Evolutionary conservation across 116 monocot species (phyloP), one percentile per base, ranked within the genome.

Genomic region (Trichopus zeylanicus): DNA sequence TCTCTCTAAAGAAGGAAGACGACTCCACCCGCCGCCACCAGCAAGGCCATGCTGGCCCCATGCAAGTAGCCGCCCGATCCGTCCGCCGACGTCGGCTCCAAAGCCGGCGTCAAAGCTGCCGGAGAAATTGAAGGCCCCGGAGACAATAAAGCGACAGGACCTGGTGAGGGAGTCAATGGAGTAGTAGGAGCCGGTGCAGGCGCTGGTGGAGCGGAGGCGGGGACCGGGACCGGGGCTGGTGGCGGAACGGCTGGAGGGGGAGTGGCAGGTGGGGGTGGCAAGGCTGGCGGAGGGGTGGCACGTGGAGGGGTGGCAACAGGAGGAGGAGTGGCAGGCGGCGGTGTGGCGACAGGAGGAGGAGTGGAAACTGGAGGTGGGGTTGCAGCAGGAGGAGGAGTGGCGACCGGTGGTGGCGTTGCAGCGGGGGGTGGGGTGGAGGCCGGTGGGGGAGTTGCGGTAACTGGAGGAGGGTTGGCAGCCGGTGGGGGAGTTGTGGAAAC

Each of bases 201-300:
- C 0, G 79, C 46, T n/a, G n/a, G n/a, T n/a, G n/a, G n/a, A 7
- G 74, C 32, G 19, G 63, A 33, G 0, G 55, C 9, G 0, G 70
- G 46, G 7, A 61, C 31, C 1, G 56, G 27, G 11, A 48, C 8
- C 1, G 70, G 20, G 0, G 66, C 7, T 5, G 69, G 27, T 0
- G 65, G 38, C 0, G 55, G 3, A 0, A 63, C 55, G 1, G 70
- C 15, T 4, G 75, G 69, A 6, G 73, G 73, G 1, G 51, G 10
- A 0, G 51, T 52, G 19, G 60, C 60, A 0, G 68, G 68, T n/a
- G n/a, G n/a, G 0, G 73, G 73, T 2, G 76, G 32, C 0, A 60
- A 48, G 19, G 52, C 75, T 1, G 69, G 75, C 0, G 76, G 70
- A 1, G 76, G 61, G 16, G 70, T 35, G 23, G 69, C 37, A 24